A percentile compares a stretch with the other conserved stretches of the same genome.
Conservation (phyloP, 257 asterid species). For the Ocimum tenuiflorum region DNA sequence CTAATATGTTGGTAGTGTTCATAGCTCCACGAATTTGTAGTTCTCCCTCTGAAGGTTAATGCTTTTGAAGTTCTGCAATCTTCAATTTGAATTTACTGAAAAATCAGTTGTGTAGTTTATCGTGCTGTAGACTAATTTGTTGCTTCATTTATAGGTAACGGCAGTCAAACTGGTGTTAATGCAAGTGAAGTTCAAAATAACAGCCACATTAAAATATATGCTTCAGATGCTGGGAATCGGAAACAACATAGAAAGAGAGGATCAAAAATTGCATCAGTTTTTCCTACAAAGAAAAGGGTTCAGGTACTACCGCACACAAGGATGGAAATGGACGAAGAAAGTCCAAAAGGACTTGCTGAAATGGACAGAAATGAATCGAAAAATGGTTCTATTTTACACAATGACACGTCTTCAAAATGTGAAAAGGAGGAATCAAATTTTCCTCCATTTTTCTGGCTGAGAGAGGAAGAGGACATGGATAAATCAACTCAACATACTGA, state of each 20-base stretch:
- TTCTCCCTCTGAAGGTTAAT: too few species aligned
- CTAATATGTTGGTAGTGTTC: too few species aligned
- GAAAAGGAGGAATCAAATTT: slow-evolving; percentile 43
- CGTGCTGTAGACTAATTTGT: not conserved
- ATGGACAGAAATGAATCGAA: slow-evolving; percentile 20
- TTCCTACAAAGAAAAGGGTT: slow-evolving; percentile 85
- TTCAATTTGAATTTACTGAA: too few species aligned
- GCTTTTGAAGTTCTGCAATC: too few species aligned
- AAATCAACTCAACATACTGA: slow-evolving; percentile 55
- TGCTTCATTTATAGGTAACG: slow-evolving; percentile 24
- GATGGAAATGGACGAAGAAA: slow-evolving; percentile 30
- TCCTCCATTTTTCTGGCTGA: slow-evolving; percentile 85
- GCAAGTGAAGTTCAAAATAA: too few species aligned
- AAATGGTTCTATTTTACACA: slow-evolving; percentile 20
- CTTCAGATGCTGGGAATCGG: slow-evolving; percentile 20
- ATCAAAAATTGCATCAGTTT: slow-evolving; percentile 29
- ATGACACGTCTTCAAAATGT: slow-evolving; percentile 22
- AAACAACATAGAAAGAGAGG: too few species aligned
- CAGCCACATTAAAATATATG: slow-evolving; percentile 4
- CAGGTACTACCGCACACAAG: slow-evolving; percentile 51
- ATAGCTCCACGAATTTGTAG: too few species aligned
- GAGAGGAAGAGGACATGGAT: slow-evolving; percentile 56
- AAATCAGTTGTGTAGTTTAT: slow-evolving; percentile 13
- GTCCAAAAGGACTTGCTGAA: slow-evolving; percentile 26
- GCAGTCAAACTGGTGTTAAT: too few species aligned